phyloP scores from a whole-genome alignment of 163 green algal species.

The Chlamydomonas reinhardtii region DNA sequence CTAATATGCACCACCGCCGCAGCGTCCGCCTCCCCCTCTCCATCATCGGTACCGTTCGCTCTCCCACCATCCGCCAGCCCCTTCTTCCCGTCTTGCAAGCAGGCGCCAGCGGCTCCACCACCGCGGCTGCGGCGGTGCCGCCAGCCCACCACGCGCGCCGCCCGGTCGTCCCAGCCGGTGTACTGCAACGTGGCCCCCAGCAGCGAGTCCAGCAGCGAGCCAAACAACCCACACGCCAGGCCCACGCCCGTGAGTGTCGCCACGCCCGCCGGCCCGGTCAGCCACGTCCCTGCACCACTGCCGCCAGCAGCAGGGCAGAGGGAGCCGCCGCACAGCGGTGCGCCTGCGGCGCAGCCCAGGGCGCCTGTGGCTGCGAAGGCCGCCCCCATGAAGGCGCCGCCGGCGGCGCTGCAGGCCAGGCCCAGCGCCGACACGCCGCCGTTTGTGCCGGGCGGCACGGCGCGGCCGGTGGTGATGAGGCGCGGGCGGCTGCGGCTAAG shows the following conservation, averaged over 20 bases:
- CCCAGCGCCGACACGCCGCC: constrained; percentile 83
- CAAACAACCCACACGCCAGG: constrained; percentile 71
- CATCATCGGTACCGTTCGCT: background rate
- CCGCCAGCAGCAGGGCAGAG: background rate
- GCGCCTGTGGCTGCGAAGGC: constrained; percentile 61
- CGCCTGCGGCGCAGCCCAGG: background rate
- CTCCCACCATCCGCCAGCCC: background rate
- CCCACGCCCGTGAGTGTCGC: background rate
- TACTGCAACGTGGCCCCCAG: constrained; percentile 94
- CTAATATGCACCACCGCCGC: constrained; percentile 79
- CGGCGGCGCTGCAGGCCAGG: constrained; percentile 69
- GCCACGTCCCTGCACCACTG: background rate
- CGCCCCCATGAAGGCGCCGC: constrained; percentile 79
- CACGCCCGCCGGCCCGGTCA: background rate
- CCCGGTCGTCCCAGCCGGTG: constrained; percentile 71
- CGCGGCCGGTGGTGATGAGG: constrained; percentile 82
- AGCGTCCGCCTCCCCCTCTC: constrained; percentile 30
- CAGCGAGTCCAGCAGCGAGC: constrained; percentile 90
- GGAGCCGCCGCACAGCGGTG: background rate
- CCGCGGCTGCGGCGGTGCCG: background rate
- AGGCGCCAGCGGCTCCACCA: background rate
- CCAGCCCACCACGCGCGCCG: constrained; percentile 70
- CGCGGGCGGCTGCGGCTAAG: constrained; percentile 77
- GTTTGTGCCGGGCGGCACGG: constrained; percentile 70
- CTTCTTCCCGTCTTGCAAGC: background rate